Evolutionary conservation across 2,329 filamentous ascomycete genomes (phyloP).

Genomic region (Cladosporium colombiae): DNA sequence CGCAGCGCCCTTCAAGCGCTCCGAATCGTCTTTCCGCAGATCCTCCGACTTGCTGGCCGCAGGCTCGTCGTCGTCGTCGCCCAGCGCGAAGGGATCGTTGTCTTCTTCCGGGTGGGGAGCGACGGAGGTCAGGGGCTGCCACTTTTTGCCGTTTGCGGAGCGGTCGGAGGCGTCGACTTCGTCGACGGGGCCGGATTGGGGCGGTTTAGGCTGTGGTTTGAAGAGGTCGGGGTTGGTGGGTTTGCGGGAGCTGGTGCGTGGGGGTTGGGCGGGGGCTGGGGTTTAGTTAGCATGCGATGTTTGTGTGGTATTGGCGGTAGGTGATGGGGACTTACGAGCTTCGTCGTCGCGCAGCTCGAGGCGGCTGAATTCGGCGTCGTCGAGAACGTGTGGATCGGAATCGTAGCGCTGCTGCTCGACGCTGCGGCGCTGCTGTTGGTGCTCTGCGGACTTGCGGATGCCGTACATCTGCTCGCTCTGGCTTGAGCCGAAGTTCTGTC

Average conservation of each 20-base stretch:
- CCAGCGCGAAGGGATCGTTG: conserved; percentile 94
- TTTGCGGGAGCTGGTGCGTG: conserved; percentile 62
- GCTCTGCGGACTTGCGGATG: conserved; percentile 36
- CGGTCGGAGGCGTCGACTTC: conserved; percentile 78
- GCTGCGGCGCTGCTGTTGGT: conserved; percentile 56
- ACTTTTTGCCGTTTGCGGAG: conserved; percentile 84
- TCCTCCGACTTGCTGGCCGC: conserved; percentile 62
- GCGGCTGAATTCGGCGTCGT: conserved; percentile 75
- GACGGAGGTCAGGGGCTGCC: conserved; percentile 87
- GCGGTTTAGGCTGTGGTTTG: conserved; percentile 62
- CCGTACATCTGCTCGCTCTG: conserved; percentile 43
- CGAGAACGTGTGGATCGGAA: conserved; percentile 85
- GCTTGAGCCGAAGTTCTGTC: conserved; percentile 40
- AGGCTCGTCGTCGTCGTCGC: conserved; percentile 82
- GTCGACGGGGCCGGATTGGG: conserved; percentile 66
- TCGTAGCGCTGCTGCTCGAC: conserved; percentile 92
- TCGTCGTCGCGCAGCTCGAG: conserved; percentile 65
- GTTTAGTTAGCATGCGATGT: conserved; percentile 28
- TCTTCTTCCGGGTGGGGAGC: conserved; percentile 83
- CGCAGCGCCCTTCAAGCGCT: conserved; percentile 52
- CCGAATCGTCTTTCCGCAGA: conserved; percentile 54
- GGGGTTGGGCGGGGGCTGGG: conserved; percentile 51
- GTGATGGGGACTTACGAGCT: conserved; percentile 41
- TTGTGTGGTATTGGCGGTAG: background rate
- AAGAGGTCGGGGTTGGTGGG: conserved; percentile 78